Evolutionary conservation across 1,139 yeast genomes (phyloP).

Genomic region (Kluyveromyces sp.): DNA sequence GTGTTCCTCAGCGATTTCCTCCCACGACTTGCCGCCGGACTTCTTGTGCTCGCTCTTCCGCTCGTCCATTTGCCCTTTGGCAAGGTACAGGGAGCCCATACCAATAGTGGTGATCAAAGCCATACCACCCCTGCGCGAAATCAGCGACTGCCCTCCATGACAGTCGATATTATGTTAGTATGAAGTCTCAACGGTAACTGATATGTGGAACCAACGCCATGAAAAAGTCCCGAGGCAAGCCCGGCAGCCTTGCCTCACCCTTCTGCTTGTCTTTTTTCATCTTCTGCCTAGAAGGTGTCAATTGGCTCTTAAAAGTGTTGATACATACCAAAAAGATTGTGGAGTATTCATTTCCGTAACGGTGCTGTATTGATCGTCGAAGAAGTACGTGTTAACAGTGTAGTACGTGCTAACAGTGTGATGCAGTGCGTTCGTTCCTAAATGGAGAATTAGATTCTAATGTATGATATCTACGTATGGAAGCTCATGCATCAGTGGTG

Average conservation of each 20-base stretch:
- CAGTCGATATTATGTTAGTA: neutral
- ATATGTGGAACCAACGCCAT: no score
- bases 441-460: neutral
- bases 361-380: neutral
- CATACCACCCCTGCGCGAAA: slow-evolving; percentile 3
- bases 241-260: neutral
- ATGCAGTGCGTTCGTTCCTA: neutral
- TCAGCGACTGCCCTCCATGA: neutral
- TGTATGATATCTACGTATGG: neutral
- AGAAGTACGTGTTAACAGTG: neutral
- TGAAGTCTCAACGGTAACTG: no score
- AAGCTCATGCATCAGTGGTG: neutral
- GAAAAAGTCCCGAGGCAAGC: neutral
- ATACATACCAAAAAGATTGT: slow-evolving; percentile 1
- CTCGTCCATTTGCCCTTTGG: slow-evolving; percentile 3
- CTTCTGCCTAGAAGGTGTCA: no score
- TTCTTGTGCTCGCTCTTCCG: slow-evolving; percentile 2
- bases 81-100: slow-evolving; percentile 4
- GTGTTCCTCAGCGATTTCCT: slow-evolving; percentile 4
- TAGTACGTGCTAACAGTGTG: no score
- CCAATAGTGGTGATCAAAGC: slow-evolving; percentile 2
- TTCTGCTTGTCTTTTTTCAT: no score
- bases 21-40: slow-evolving; percentile 1
- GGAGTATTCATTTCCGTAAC: neutral
- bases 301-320: neutral